Evolutionary conservation across 176 grass and related monocot genomes (phyloP).

Genomic region (Triticum dicoccoides): DNA sequence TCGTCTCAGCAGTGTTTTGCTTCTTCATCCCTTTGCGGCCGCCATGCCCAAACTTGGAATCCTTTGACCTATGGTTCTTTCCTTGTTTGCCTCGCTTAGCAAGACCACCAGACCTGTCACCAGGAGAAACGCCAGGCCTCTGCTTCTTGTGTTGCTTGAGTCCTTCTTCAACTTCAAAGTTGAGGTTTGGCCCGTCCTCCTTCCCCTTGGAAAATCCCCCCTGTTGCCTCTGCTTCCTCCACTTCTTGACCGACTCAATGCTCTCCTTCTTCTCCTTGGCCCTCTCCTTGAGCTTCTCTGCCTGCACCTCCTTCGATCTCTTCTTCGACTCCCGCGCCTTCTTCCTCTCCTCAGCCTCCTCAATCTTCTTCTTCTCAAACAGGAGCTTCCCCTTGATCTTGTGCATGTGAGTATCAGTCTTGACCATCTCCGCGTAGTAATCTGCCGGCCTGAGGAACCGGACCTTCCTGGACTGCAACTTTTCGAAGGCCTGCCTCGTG

Average conservation of each 20-base stretch:
- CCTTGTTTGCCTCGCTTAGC: too few species aligned
- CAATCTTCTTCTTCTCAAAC: slow-evolving; percentile 81
- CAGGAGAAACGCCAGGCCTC: too few species aligned
- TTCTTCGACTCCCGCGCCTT: slow-evolving; percentile 79
- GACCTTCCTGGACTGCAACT: slow-evolving; percentile 56
- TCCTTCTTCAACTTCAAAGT: slow-evolving; percentile 41
- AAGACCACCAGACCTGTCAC: too few species aligned
- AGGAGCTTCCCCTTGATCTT: slow-evolving; percentile 81
- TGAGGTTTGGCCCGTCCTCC: slow-evolving; percentile 45
- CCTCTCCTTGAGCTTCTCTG: slow-evolving; percentile 68
- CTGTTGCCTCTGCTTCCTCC: slow-evolving; percentile 91
- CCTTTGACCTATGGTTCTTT: too few species aligned
- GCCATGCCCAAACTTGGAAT: too few species aligned
- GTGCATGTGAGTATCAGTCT: slow-evolving; percentile 88
- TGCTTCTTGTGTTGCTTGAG: too few species aligned
- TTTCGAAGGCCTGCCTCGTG: slow-evolving; percentile 57
- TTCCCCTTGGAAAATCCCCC: slow-evolving; percentile 61
- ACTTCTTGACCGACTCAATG: slow-evolving; percentile 93
- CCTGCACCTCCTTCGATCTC: slow-evolving; percentile 74
- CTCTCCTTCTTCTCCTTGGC: slow-evolving; percentile 87
- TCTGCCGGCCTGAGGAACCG: slow-evolving; percentile 78
- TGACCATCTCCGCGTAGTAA: slow-evolving; percentile 97
- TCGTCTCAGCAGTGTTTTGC: too few species aligned
- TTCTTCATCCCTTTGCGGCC: too few species aligned
- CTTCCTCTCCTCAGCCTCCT: slow-evolving; percentile 86